Evolutionary conservation across 2,329 filamentous ascomycete species (phyloP).

Genomic region (Metarhizium robertsii): DNA sequence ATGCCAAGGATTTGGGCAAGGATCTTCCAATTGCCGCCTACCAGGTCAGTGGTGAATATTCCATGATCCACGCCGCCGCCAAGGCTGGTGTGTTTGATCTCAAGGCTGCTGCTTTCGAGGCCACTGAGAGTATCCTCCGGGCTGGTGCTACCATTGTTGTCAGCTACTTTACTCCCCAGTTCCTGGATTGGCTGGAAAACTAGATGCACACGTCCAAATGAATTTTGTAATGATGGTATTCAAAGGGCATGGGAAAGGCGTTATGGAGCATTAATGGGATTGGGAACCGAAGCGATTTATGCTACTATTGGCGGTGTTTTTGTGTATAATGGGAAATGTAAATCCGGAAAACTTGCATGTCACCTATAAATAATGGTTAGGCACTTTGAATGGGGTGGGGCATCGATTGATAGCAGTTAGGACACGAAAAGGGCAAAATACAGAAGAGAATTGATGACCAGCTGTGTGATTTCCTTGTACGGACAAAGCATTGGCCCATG

Average conservation of each 20-base stretch:
- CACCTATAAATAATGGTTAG: no score
- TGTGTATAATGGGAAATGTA: no score
- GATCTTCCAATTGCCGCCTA: constrained; percentile 93
- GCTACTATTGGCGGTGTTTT: background rate
- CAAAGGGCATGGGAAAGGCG: background rate
- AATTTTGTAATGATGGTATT: no score
- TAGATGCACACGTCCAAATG: constrained; percentile 16
- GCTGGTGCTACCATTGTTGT: constrained; percentile 90
- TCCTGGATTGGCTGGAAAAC: constrained; percentile 56
- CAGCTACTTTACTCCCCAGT: constrained; percentile 86
- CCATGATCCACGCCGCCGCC: constrained; percentile 94
- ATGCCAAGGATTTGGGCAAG: constrained; percentile 87
- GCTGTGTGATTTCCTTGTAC: no score
- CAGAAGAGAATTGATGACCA: no score
- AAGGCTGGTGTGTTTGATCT: constrained; percentile 96
- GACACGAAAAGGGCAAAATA: no score
- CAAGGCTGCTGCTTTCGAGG: constrained; percentile 90
- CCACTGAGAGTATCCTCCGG: constrained; percentile 83
- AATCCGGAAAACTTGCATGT: no score
- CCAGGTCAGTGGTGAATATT: constrained; percentile 93
- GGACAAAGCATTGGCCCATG: no score
- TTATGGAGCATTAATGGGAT: background rate
- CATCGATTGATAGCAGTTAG: no score
- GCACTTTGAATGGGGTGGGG: background rate
- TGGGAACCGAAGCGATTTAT: background rate